Evolutionary conservation across 768 basidiomycete genomes (phyloP), one percentile per base, ranked within the genome.

Genomic region (Favolaschia claudopus): DNA sequence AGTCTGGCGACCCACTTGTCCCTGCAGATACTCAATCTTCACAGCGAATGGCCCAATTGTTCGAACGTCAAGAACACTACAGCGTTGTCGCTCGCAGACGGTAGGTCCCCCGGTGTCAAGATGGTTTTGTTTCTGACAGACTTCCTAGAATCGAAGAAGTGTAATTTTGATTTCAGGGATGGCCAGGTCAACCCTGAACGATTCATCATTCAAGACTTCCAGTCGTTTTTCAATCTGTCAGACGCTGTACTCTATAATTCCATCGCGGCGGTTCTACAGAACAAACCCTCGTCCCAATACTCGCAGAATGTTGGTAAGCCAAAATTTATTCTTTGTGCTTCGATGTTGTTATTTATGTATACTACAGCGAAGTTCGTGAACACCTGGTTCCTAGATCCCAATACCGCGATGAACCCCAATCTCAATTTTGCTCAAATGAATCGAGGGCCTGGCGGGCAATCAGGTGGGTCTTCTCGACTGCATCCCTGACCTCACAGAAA

Each of bases 181-280:
- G 89, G 89, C 7, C 70, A 77, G 49, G 86, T 89, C 67, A 88
- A 88, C 69, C 88, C 89, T 0, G 89, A 89, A 60, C 82, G 75
- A 5, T 80, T 80, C 17, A 69, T 77, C 19, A 76, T 89, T 56
- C 78, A 86, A 66, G 78, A 87, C 64, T 79, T 83, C 39, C 83
- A 82, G 36, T 75, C 77, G n/a, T 86, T 89, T 70, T 76, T 81
- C 45, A 77, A 75, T 50, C 69, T 89, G 59, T 76, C 87, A 1
- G 84, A 89, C 66, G 83, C 85, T 3, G 79, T 85, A 15, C 77
- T 87, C 37, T 87, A 85, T 75, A 87, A 87, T 64, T 71, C 84
- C 1, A 72, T 89, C 36, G 80, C 87, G 0, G 88, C 81, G 77
- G 74, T 74, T 8, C 67, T 88, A 40, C 77, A 74, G 27, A 74